These are phyloP conservation scores for Lagerstroemia speciosa DNA, from an alignment of 345 rosid species.

Conservation along the genomic window DNA sequence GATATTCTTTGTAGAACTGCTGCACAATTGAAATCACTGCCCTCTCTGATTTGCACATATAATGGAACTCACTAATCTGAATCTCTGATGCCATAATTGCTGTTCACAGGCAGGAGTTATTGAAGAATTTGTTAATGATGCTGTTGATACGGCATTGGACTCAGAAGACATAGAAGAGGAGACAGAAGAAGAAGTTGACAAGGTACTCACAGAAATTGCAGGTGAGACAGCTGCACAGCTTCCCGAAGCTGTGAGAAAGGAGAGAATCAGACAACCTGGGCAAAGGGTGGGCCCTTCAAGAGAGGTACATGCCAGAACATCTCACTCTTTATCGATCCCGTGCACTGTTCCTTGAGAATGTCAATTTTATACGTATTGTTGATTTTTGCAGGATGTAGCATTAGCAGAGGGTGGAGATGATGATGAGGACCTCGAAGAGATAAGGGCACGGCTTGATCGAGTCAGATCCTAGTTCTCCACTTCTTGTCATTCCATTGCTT, in stretches of 20 bases:
- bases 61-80: background rate
- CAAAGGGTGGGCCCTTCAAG: constrained; percentile 40
- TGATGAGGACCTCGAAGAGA: constrained; percentile 81
- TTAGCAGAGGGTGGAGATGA: constrained; percentile 74
- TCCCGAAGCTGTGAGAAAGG: constrained; percentile 74
- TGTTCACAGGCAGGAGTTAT: constrained; percentile 66
- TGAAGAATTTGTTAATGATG: constrained; percentile 78
- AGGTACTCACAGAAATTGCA: constrained; percentile 78
- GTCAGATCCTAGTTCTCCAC: constrained; percentile 53
- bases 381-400: constrained; percentile 48
- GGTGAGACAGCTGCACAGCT: constrained; percentile 94
- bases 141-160: constrained; percentile 68
- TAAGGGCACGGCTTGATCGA: constrained; percentile 81
- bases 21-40: background rate
- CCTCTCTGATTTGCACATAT: background rate
- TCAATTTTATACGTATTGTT: background rate
- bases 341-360: background rate
- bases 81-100: background rate
- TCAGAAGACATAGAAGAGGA: constrained; percentile 87
- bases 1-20: background rate
- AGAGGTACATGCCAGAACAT: background rate
- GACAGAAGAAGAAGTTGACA: constrained; percentile 85
- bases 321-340: background rate
- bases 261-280: constrained; percentile 55
- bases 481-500: background rate